Conservation (phyloP, 768 basidiomycete genomes). For the Leucosporidium yakuticum region DNA sequence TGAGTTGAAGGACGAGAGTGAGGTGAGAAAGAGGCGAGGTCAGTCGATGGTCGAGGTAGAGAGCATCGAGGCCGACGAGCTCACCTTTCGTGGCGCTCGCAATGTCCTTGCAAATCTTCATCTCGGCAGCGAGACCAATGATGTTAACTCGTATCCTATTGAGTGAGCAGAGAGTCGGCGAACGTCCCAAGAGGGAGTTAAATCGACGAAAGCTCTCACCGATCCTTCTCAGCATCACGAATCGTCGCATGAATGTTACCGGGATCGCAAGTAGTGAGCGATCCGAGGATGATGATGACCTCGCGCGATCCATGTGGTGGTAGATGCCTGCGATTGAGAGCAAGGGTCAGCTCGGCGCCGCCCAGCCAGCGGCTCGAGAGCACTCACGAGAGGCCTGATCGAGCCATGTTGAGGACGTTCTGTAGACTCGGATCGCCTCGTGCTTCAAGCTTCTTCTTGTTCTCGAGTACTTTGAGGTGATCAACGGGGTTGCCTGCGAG, state of each 20-base stretch:
- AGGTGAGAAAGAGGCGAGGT: not conserved
- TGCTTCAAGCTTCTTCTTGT: slow-evolving; percentile 77
- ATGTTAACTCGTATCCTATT: slow-evolving; percentile 79
- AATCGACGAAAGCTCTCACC: slow-evolving; percentile 7
- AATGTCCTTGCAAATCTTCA: slow-evolving; percentile 92
- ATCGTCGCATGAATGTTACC: slow-evolving; percentile 93
- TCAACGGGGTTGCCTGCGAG: slow-evolving; percentile 85
- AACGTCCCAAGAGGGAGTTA: not conserved
- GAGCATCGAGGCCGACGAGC: slow-evolving; percentile 36
- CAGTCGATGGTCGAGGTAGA: not conserved
- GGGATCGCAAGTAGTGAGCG: slow-evolving; percentile 92
- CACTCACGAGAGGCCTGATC: slow-evolving; percentile 77
- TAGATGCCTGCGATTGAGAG: slow-evolving; percentile 64
- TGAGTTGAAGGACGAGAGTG: slow-evolving; percentile 34
- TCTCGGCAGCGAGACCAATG: slow-evolving; percentile 91
- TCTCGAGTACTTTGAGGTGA: slow-evolving; percentile 72
- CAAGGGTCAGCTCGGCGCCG: not conserved
- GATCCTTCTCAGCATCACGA: slow-evolving; percentile 67
- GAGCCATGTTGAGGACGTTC: slow-evolving; percentile 96
- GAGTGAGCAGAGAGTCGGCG: not conserved
- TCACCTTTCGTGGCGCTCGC: slow-evolving; percentile 86
- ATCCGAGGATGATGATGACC: slow-evolving; percentile 87
- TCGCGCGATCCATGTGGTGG: slow-evolving; percentile 95
- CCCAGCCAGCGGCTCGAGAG: not conserved
- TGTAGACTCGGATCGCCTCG: slow-evolving; percentile 90